A percentile compares a stretch with the other conserved stretches of the same genome.
Conservation (phyloP, 2,329 filamentous ascomycete species). For the Alternaria consortialis region DNA sequence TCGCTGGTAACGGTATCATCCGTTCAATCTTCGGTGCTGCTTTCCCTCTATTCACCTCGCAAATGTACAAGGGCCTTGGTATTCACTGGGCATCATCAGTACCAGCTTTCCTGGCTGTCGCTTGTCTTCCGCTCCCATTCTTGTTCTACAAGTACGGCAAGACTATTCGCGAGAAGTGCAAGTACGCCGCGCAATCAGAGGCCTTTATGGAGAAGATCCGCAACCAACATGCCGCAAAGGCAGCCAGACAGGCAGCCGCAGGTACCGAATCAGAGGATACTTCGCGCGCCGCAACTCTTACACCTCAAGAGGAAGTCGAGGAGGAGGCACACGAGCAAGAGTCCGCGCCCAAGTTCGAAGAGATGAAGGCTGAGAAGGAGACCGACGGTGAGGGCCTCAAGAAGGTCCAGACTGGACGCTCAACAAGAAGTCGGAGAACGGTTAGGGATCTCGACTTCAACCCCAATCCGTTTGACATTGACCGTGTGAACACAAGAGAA, state of each 20-base stretch:
- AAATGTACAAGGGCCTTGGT: slow-evolving; percentile 64
- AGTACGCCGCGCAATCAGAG: slow-evolving; percentile 73
- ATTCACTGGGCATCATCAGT: slow-evolving; percentile 80
- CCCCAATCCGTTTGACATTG: slow-evolving; percentile 60
- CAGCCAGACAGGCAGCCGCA: slow-evolving; percentile 15
- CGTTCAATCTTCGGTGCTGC: slow-evolving; percentile 79
- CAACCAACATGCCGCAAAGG: slow-evolving; percentile 35
- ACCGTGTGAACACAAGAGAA: slow-evolving; percentile 59
- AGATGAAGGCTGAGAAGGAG: slow-evolving; percentile 52
- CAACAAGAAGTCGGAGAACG: slow-evolving; percentile 34
- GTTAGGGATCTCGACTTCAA: slow-evolving; percentile 45
- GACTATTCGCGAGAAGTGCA: slow-evolving; percentile 71
- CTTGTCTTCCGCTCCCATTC: slow-evolving; percentile 77
- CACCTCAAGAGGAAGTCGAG: slow-evolving; percentile 41
- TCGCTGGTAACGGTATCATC: slow-evolving; percentile 81
- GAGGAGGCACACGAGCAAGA: slow-evolving; percentile 38
- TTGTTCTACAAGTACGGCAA: slow-evolving; percentile 78
- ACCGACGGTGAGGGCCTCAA: slow-evolving; percentile 34
- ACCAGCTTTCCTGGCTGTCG: slow-evolving; percentile 76
- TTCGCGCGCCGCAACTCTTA: slow-evolving; percentile 37
- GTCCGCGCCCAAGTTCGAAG: slow-evolving; percentile 45
- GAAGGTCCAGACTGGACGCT: slow-evolving; percentile 43
- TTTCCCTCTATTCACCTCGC: slow-evolving; percentile 80
- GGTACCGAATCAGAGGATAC: slow-evolving; percentile 28
- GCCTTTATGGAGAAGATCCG: slow-evolving; percentile 63